Percentiles rank a stretch among this genome's conserved stretches.
Conservation (phyloP, 495 filamentous ascomycete genomes). For the Penicillium herquei region DNA sequence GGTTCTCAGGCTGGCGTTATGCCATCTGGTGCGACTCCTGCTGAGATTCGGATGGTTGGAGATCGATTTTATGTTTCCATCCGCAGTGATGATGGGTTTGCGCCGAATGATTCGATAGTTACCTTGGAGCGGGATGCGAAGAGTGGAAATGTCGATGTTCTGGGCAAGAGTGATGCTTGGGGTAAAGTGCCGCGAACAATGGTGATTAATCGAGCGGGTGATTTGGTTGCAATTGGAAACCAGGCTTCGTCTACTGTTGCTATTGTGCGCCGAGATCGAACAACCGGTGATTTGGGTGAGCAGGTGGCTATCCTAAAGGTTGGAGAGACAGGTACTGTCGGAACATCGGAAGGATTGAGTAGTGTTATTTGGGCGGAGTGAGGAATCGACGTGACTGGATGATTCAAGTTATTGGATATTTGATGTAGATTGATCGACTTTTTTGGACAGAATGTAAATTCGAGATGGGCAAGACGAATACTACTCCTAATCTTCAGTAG, state of each 20-base stretch:
- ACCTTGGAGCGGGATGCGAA: constrained; percentile 26
- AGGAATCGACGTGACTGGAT: not conserved
- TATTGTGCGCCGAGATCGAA: constrained; percentile 55
- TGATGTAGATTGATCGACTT: not conserved
- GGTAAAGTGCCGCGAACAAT: constrained; percentile 64
- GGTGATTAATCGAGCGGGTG: constrained; percentile 61
- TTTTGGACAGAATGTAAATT: constrained; percentile 5
- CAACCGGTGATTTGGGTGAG: constrained; percentile 55
- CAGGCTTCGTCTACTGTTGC: constrained; percentile 58
- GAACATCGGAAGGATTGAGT: constrained; percentile 47
- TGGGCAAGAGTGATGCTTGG: constrained; percentile 53
- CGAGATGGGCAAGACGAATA: not conserved
- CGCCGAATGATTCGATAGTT: constrained; percentile 34
- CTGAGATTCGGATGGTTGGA: constrained; percentile 33
- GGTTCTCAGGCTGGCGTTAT: constrained; percentile 3
- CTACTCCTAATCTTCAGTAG: not conserved
- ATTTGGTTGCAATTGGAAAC: constrained; percentile 60
- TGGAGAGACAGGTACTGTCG: constrained; percentile 33
- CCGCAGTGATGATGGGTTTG: constrained; percentile 39
- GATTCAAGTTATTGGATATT: not conserved
- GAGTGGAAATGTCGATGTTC: constrained; percentile 49
- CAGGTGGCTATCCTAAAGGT: constrained; percentile 42
- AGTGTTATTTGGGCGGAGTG: constrained; percentile 62
- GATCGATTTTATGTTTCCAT: constrained; percentile 41
- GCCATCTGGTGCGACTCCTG: constrained; percentile 33